phyloP scores from a whole-genome alignment of 768 basidiomycete species.

The Galerina marginata region DNA sequence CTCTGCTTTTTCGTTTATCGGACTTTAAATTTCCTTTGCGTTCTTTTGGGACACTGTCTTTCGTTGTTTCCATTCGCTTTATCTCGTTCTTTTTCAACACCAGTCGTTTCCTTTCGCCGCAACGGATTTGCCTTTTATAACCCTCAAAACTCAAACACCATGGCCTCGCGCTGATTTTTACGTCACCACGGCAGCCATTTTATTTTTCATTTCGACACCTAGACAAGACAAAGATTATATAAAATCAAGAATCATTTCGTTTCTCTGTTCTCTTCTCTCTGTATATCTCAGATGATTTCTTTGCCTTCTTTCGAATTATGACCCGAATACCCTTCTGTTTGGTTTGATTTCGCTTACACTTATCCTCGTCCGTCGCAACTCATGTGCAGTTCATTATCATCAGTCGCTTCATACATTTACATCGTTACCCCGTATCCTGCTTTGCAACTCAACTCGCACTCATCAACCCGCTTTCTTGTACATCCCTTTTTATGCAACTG shows the following conservation, averaged over 20 bases:
- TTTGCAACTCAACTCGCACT: constrained; percentile 4
- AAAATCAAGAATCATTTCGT: constrained; percentile 9
- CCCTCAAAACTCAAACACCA: background rate
- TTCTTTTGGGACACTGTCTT: background rate
- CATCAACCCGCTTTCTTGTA: constrained; percentile 6
- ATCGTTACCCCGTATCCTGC: constrained; percentile 1
- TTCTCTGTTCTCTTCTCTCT: background rate
- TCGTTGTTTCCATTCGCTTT: background rate
- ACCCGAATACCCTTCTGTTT: constrained; percentile 3
- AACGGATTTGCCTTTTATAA: background rate
- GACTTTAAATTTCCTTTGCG: background rate
- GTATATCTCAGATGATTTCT: background rate
- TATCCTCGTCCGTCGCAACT: background rate
- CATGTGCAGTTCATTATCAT: background rate
- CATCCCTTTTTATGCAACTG: background rate
- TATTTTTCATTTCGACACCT: constrained; percentile 7
- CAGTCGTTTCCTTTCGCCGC: background rate
- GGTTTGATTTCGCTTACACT: background rate
- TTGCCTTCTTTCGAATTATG: background rate
- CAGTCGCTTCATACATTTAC: background rate
- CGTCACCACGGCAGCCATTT: background rate
- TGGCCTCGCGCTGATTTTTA: background rate
- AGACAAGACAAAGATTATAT: constrained; percentile 19
- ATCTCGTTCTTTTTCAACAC: constrained; percentile 1
- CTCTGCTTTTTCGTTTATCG: background rate